A percentile compares a stretch with the other conserved stretches of the same genome.
These are phyloP conservation scores for Hippophae tibetana DNA, from an alignment of 306 rosid genomes.

Conservation along the genomic window DNA sequence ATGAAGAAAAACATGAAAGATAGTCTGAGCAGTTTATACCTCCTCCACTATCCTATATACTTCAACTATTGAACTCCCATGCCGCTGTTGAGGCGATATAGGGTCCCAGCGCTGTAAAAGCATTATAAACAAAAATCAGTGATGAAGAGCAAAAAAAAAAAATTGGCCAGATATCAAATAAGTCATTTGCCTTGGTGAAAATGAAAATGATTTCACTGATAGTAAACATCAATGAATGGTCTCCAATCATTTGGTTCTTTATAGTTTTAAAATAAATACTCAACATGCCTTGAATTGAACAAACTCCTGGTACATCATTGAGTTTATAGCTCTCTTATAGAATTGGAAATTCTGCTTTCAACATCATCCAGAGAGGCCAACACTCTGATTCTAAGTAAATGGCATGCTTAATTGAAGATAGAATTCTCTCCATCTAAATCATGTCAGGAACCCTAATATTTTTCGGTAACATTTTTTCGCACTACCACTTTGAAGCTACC, in stretches of 20 bases:
- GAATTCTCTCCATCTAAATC: too few species aligned
- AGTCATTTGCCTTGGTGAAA: too few species aligned
- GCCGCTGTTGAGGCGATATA: conserved; percentile 92
- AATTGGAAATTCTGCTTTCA: not conserved
- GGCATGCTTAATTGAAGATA: too few species aligned
- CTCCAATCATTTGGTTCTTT: too few species aligned
- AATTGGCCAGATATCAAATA: too few species aligned
- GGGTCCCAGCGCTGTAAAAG: conserved; percentile 77
- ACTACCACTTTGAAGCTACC: not conserved
- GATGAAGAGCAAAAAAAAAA: not conserved
- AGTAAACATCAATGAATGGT: not conserved
- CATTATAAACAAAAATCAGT: conserved; percentile 2
- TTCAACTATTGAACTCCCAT: conserved; percentile 89
- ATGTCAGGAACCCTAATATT: too few species aligned
- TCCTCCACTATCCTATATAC: conserved; percentile 96
- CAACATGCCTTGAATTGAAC: too few species aligned
- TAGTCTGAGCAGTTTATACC: conserved; percentile 35
- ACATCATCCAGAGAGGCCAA: not conserved
- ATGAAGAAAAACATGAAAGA: conserved; percentile 8
- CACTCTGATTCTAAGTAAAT: not conserved
- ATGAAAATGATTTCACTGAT: not conserved
- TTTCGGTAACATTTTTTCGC: not conserved
- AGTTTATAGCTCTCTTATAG: not conserved
- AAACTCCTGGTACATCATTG: too few species aligned
- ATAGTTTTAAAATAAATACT: too few species aligned